Evolutionary conservation across 495 filamentous ascomycete genomes (phyloP).

Genomic region (Pyronema domesticum): DNA sequence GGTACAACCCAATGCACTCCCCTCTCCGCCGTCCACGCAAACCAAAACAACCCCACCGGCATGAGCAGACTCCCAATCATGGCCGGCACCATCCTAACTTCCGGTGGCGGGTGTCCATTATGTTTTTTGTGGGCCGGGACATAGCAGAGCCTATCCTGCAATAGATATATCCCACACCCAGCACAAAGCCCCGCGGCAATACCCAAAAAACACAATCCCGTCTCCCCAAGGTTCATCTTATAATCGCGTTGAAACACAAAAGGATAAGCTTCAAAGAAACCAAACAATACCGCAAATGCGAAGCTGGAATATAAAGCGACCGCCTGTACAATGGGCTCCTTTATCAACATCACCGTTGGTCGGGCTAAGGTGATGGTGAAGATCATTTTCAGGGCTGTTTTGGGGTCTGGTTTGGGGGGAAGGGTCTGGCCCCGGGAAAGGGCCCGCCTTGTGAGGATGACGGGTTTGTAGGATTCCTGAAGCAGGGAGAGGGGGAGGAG

Average conservation of each 20-base stretch:
- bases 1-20: constrained; percentile 30
- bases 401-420: constrained; percentile 25
- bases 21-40: constrained; percentile 31
- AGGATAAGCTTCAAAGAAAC: constrained; percentile 49
- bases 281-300: constrained; percentile 45
- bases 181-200: constrained; percentile 40
- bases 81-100: constrained; percentile 39
- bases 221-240: constrained; percentile 31
- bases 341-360: constrained; percentile 45
- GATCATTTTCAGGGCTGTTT: constrained; percentile 31
- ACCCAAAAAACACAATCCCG: constrained; percentile 41
- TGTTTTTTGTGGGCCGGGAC: constrained; percentile 18
- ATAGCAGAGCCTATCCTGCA: constrained; percentile 22
- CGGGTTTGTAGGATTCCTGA: constrained; percentile 45
- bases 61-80: constrained; percentile 42
- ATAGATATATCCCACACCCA: constrained; percentile 19
- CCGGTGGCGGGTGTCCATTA: constrained; percentile 27
- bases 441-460: constrained; percentile 37
- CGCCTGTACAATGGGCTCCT: constrained; percentile 46
- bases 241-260: constrained; percentile 36
- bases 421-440: constrained; percentile 28
- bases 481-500: constrained; percentile 48
- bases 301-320: constrained; percentile 44
- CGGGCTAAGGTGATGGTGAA: constrained; percentile 40
- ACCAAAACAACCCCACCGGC: constrained; percentile 33